Percentiles rank a stretch among this genome's conserved stretches.
phyloP scores from a whole-genome alignment of 2,329 filamentous ascomycete species.

The Cryphonectria nitschkei region DNA sequence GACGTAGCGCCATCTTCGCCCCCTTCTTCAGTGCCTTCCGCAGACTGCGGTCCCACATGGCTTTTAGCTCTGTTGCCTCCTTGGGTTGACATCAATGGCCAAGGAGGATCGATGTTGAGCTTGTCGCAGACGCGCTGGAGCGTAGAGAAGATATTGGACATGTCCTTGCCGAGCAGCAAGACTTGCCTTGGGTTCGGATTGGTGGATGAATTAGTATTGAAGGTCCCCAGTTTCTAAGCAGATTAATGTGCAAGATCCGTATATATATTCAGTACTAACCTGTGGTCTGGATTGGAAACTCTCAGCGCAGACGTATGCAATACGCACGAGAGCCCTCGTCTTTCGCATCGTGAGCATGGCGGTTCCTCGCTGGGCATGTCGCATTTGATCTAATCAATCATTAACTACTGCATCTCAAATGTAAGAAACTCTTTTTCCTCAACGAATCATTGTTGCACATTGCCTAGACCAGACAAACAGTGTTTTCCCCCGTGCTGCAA shows the following conservation, averaged over 20 bases:
- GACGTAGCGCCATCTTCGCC: not conserved
- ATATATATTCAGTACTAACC: not conserved
- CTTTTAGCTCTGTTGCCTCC: not conserved
- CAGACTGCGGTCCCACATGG: not conserved
- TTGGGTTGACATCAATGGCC: not conserved
- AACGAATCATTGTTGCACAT: not conserved
- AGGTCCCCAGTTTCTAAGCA: too few relatives aligned
- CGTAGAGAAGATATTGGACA: not conserved
- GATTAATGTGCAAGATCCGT: not conserved
- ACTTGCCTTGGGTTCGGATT: slow-evolving; percentile 2
- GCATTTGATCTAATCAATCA: not conserved
- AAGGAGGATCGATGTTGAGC: not conserved
- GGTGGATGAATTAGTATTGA: not conserved
- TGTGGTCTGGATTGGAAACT: not conserved
- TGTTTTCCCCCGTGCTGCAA: not conserved
- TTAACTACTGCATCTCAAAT: not conserved
- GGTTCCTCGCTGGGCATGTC: slow-evolving; percentile 12
- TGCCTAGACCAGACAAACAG: not conserved
- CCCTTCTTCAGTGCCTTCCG: not conserved
- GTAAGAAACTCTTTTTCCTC: not conserved
- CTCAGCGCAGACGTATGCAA: slow-evolving; percentile 3
- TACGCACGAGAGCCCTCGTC: slow-evolving; percentile 1
- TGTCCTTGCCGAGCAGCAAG: slow-evolving; percentile 1
- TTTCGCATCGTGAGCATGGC: slow-evolving; percentile 8
- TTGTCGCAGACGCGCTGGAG: slow-evolving; percentile 4